A percentile compares a stretch with the other conserved stretches of the same genome.
Conservation (phyloP, 139 green algal species). For the Diplosphaera chodatii region DNA sequence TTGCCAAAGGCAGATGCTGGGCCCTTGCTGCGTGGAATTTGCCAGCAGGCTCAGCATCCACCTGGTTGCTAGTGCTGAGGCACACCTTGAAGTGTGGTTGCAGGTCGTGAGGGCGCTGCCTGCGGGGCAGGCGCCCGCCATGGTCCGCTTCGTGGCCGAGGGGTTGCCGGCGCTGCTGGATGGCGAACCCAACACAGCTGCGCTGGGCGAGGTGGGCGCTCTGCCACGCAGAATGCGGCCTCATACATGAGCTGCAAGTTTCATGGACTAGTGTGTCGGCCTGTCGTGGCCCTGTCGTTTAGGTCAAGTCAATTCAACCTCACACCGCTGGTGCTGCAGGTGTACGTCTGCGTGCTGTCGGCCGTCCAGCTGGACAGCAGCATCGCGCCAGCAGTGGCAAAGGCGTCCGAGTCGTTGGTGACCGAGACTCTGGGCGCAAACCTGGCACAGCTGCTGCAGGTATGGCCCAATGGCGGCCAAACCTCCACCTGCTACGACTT, state of each 20-base stretch:
- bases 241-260: too few relatives aligned
- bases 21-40: too few relatives aligned
- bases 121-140: neutral
- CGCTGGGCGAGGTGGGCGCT: neutral
- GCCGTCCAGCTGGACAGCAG: neutral
- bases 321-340: too few relatives aligned
- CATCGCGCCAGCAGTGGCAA: neutral
- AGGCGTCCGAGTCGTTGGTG: neutral
- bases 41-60: too few relatives aligned
- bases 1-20: too few relatives aligned
- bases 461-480: too few relatives aligned
- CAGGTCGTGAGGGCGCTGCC: neutral
- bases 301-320: too few relatives aligned
- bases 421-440: neutral
- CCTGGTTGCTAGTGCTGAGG: too few relatives aligned
- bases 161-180: neutral
- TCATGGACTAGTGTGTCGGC: too few relatives aligned
- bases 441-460: neutral
- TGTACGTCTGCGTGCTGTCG: neutral
- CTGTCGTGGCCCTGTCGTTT: too few relatives aligned
- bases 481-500: too few relatives aligned
- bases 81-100: neutral
- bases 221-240: too few relatives aligned
- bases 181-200: neutral
- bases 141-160: neutral